phyloP scores from a whole-genome alignment of 768 basidiomycete species.

The Boletales sp. region DNA sequence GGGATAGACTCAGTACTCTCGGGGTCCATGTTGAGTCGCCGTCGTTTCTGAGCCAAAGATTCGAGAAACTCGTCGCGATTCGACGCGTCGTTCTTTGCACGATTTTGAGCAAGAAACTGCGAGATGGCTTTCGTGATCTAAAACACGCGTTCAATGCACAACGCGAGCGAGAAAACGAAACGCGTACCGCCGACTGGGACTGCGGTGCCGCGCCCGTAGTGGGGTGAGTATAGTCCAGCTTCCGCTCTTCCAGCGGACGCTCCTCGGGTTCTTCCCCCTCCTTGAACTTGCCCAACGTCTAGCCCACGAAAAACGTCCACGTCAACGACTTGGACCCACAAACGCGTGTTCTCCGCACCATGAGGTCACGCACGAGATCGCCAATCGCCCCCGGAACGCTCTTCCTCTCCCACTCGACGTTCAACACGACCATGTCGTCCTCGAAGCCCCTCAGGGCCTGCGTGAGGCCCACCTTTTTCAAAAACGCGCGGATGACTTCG shows the following conservation, averaged over 20 bases:
- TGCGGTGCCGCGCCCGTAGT: constrained; percentile 44
- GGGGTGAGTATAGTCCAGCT: constrained; percentile 56
- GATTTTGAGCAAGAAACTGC: constrained; percentile 63
- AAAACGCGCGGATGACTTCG: constrained; percentile 48
- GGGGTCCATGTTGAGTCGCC: constrained; percentile 36
- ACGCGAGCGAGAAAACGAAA: background rate
- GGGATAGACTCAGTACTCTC: constrained; percentile 31
- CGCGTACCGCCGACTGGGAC: constrained; percentile 60
- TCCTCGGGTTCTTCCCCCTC: constrained; percentile 25
- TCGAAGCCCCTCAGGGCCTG: constrained; percentile 64
- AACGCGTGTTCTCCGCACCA: constrained; percentile 36
- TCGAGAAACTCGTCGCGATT: constrained; percentile 74
- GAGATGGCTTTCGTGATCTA: constrained; percentile 74
- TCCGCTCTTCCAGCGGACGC: constrained; percentile 59
- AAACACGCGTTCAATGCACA: constrained; percentile 6
- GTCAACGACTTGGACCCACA: background rate
- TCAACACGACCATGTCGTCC: constrained; percentile 70
- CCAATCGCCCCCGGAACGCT: constrained; percentile 54
- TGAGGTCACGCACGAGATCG: constrained; percentile 47
- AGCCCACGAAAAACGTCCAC: constrained; percentile 1
- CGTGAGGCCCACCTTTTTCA: constrained; percentile 50
- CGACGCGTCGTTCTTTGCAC: constrained; percentile 70
- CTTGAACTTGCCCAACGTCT: constrained; percentile 31
- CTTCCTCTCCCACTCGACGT: constrained; percentile 57
- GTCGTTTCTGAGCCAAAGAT: constrained; percentile 53